Base-by-base conservation (phyloP, 2,329 filamentous ascomycete species). In the Fusarium cicatricum region DNA sequence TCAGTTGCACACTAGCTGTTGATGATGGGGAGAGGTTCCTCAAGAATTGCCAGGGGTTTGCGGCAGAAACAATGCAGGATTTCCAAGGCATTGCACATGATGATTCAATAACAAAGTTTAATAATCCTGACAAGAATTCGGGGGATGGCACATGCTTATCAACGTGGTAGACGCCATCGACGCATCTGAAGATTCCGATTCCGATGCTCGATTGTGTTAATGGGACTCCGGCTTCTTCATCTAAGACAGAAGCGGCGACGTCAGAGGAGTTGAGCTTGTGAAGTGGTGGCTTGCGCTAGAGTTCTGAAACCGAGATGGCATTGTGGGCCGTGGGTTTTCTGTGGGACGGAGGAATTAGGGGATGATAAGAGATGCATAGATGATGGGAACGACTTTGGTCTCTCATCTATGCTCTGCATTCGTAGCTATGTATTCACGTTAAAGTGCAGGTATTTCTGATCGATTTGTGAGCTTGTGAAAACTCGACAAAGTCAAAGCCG, bases 151-250 rank as follows among this genome's bases (percentile, higher is more conserved):
- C 31, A 38, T 21, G 44, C 40, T 21, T 43, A 39, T 31, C 51
- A 38, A 40, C 40, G 33, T 29, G n/a, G 10, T 64, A 52, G 52
- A 55, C 60, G 60, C 60, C 55, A 64, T 64, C 52, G 56, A 33
- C 51, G 59, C 42, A 52, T 48, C 32, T 37, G 34, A 57, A 55
- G 44, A 40, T 59, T 47, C 43, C 43, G 40, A 57, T 21, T 39
- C 39, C n/a, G 26, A 14, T 3, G 7, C n/a, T n/a, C 15, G 10
- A 19, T 21, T 46, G 36, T 55, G 47, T 38, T 59, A 31, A 12
- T 40, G 31, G 28, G 19, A 40, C 40, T 32, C 28, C 42, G 34
- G 46, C 23, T 31, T 39, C 14, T 14, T 26, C 29, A 17, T 17
- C 37, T 19, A 14, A 15, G 19, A 6, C 33, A 40, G 45, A 15